Conservation (phyloP, 1,284 basidiomycete genomes). For the Erythrobasidium hasegawianum region DNA sequence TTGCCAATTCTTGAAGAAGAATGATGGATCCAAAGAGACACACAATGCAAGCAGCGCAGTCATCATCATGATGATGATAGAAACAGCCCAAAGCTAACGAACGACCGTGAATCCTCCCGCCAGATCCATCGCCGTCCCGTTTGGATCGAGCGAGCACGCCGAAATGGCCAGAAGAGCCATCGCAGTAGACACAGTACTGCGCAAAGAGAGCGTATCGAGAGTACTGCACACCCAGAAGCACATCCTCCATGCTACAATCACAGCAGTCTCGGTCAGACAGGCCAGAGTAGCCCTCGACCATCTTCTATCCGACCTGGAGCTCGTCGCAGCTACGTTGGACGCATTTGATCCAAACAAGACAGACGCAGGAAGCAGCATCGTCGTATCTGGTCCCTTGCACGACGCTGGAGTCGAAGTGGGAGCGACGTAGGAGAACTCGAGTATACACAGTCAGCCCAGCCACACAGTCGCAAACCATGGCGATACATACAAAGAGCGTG, state of each 20-base stretch:
- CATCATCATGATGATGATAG: too few species aligned
- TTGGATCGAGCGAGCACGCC: slow-evolving; percentile 37
- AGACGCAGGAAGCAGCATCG: too few species aligned
- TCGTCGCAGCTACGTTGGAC: slow-evolving; percentile 47
- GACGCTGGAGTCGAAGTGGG: neutral
- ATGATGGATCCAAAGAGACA: neutral
- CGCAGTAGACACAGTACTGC: slow-evolving; percentile 38
- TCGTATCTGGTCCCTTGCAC: neutral
- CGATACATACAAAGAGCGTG: too few species aligned
- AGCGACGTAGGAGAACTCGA: neutral
- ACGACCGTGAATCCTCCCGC: too few species aligned
- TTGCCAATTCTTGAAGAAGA: neutral
- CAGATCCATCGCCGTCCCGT: slow-evolving; percentile 40
- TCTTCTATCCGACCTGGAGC: slow-evolving; percentile 60
- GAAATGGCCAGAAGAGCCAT: slow-evolving; percentile 39
- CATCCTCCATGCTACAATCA: slow-evolving; percentile 31
- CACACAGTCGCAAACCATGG: too few species aligned
- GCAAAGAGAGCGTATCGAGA: slow-evolving; percentile 35
- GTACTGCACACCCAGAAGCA: slow-evolving; percentile 16
- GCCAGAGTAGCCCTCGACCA: slow-evolving; percentile 51
- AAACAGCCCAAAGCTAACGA: too few species aligned
- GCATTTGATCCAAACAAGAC: slow-evolving; percentile 38
- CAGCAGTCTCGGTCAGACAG: slow-evolving; percentile 42
- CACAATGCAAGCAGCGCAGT: neutral
- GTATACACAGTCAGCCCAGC: too few species aligned